Conservation (phyloP, 2,329 filamentous ascomycete species). For the Xylariaceae sp. region DNA sequence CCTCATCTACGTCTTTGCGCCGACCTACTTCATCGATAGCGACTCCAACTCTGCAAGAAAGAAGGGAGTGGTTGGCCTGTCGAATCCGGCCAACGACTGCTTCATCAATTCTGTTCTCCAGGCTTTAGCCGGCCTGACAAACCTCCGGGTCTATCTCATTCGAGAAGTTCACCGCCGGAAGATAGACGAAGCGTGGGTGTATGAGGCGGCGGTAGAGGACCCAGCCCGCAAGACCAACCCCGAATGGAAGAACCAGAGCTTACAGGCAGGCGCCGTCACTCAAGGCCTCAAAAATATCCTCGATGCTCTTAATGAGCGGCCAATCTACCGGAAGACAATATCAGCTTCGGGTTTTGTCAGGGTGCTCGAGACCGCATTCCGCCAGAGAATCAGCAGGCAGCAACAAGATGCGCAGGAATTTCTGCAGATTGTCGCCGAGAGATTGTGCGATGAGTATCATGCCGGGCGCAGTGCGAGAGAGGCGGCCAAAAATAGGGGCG, state of each 20-base stretch:
- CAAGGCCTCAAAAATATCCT: conserved; percentile 86
- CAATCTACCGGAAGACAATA: conserved; percentile 90
- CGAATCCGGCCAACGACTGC: conserved; percentile 90
- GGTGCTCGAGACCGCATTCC: conserved; percentile 78
- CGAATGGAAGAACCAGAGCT: conserved; percentile 56
- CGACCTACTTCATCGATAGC: conserved; percentile 92
- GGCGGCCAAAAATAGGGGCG: conserved; percentile 41
- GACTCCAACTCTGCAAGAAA: conserved; percentile 64
- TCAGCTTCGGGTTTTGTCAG: conserved; percentile 79
- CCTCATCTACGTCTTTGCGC: conserved; percentile 93
- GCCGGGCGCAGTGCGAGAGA: conserved; percentile 70
- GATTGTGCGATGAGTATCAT: conserved; percentile 89
- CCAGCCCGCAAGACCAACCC: conserved; percentile 33
- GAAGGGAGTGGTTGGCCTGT: conserved; percentile 81
- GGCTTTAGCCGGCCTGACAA: conserved; percentile 81
- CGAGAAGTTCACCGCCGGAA: conserved; percentile 79
- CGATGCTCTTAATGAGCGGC: conserved; percentile 86
- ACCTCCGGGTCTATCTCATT: conserved; percentile 87
- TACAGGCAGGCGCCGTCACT: conserved; percentile 80
- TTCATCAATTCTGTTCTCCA: conserved; percentile 97
- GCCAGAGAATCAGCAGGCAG: conserved; percentile 83
- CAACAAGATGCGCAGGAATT: conserved; percentile 99
- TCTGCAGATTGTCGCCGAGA: conserved; percentile 85
- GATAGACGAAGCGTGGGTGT: conserved; percentile 72
- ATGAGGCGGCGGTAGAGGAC: conserved; percentile 54